Conservation (phyloP, 2,329 filamentous ascomycete species). For the Alternaria sp. region DNA sequence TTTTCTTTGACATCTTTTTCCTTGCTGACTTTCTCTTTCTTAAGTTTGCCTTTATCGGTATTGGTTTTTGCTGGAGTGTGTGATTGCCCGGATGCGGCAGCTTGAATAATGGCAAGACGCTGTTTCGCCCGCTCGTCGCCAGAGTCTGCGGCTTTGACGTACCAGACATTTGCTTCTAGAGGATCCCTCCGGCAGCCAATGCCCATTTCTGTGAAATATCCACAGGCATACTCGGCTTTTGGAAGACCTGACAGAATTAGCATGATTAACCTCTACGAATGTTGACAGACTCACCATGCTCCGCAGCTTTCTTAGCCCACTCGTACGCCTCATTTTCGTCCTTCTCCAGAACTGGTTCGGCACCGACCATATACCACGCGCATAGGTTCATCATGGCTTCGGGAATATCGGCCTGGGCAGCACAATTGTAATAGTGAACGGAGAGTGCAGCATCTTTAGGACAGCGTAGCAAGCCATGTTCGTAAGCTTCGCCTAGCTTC, state of each 20-base stretch:
- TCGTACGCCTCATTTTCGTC: constrained; percentile 97
- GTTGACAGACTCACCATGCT: constrained; percentile 71
- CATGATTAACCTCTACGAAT: neutral
- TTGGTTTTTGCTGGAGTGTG: constrained; percentile 18
- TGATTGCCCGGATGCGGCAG: constrained; percentile 72
- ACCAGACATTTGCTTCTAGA: constrained; percentile 98
- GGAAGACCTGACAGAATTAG: constrained; percentile 61
- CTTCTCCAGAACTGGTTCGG: constrained; percentile 89
- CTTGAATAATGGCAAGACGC: constrained; percentile 84
- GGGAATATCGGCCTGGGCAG: constrained; percentile 83
- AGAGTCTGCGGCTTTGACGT: constrained; percentile 91
- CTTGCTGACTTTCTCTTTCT: constrained; percentile 40
- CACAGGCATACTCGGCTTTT: constrained; percentile 90
- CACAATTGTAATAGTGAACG: constrained; percentile 96
- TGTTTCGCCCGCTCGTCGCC: constrained; percentile 91
- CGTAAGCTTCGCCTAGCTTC: constrained; percentile 94
- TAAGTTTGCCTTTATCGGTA: constrained; percentile 41
- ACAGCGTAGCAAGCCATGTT: constrained; percentile 87
- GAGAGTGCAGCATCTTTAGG: constrained; percentile 91
- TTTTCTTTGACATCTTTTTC: constrained; percentile 36
- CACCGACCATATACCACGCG: constrained; percentile 98
- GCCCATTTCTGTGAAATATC: constrained; percentile 98
- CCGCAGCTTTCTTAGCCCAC: constrained; percentile 89
- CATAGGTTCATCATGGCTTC: constrained; percentile 98
- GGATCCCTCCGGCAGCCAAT: constrained; percentile 94